Base-by-base conservation (phyloP, 805 yeast genomes). In the Barnettozyma californica region DNA sequence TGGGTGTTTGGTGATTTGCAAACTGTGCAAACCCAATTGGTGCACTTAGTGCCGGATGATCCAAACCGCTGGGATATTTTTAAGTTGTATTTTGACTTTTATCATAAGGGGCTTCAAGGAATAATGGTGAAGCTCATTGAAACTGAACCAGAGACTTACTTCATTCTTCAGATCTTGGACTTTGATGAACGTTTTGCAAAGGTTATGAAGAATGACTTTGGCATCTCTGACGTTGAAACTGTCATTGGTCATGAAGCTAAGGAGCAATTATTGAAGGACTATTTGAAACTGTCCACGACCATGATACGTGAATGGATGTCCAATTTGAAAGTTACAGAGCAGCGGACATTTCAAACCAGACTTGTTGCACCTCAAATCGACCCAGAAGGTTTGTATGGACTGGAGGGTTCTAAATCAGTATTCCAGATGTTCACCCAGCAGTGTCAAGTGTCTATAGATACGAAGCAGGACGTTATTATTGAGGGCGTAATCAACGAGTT, bases 401-500 rank as follows among this genome's bases (percentile, higher is more conserved):
- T 89, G 47, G 88, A 88, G 47, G 94, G 89, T 47, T 85, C 89
- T 46, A 84, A 81, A 51, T 83, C 85, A 5, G 83, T 90, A 26
- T 82, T 87, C 63, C 80, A 86, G 52, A 84, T 89, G 83, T 79
- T 89, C 49, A 82, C 84, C n/a, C 96, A 89, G 61, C 96, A 90
- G 64, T 83, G 88, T 14, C 95, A 86, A 52, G 91, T 86, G 7
- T 94, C 95, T 0, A 87, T 90, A 0, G 91, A 84, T 29, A 81
- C 92, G 3, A 87, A 88, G 4, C 90, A 87, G 64, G 88, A 90
- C 7, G 77, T 83, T 53, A 85, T 89, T 25, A 70, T 89, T 31
- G 81, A 83, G 11, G 94, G 92, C 21, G 94, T 88, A 11, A 78
- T 89, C 14, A 82, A 77, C 45, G 81, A 83, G 50, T 86, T 90